Conservation (phyloP, 345 rosid species). For the Leavenworthia alabamica region DNA sequence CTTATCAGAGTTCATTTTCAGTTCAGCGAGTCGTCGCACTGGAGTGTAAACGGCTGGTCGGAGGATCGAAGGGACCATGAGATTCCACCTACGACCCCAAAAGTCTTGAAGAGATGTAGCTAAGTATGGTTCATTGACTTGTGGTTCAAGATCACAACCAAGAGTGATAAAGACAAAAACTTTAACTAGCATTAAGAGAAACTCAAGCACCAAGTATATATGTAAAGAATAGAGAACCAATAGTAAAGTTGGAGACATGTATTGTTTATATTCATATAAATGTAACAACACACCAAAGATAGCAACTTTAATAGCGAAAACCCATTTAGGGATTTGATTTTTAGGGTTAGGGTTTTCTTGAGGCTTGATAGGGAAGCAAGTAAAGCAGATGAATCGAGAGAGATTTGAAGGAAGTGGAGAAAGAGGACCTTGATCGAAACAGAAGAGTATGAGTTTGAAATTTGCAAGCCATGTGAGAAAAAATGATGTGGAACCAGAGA, state of each 20-base stretch:
- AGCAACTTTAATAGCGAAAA: conserved; percentile 31
- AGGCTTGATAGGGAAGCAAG: conserved; percentile 39
- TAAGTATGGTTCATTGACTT: conserved; percentile 41
- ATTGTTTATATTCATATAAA: conserved; percentile 10
- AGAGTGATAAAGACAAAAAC: conserved; percentile 7
- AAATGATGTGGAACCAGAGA: conserved; percentile 1
- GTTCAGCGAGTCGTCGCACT: not conserved
- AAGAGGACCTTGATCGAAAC: conserved; percentile 36
- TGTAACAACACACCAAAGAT: conserved; percentile 16
- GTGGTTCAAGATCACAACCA: conserved; percentile 35
- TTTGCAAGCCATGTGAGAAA: conserved; percentile 40
- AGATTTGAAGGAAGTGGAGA: conserved; percentile 2
- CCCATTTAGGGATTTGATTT: conserved; percentile 17
- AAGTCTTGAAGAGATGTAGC: conserved; percentile 56
- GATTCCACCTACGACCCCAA: conserved; percentile 57
- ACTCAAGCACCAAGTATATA: conserved; percentile 31
- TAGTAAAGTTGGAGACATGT: not conserved
- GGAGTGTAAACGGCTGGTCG: conserved; percentile 40
- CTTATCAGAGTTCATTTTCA: not conserved
- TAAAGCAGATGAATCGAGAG: conserved; percentile 30
- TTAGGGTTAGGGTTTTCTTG: conserved; percentile 27
- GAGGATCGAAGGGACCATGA: conserved; percentile 40
- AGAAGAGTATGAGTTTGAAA: conserved; percentile 46
- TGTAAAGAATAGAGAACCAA: conserved; percentile 11
- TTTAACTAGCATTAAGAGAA: conserved; percentile 23